Evolutionary conservation across 768 basidiomycete genomes (phyloP).

Genomic region (Mycena latifolia): DNA sequence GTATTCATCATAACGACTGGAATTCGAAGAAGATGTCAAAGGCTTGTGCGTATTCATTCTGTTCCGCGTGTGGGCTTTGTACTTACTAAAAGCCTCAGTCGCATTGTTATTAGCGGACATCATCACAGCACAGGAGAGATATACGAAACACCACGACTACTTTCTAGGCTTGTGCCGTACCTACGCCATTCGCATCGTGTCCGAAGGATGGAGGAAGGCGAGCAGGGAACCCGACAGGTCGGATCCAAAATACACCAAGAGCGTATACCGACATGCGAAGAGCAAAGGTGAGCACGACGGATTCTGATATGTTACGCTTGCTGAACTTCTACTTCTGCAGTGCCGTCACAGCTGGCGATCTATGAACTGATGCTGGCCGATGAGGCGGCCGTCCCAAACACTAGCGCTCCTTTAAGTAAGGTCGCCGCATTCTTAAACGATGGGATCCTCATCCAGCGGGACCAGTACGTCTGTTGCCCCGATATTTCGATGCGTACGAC

Average conservation of each 20-base stretch:
- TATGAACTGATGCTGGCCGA: conserved; percentile 6
- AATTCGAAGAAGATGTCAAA: too few species aligned
- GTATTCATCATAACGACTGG: too few species aligned
- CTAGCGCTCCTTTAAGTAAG: background rate
- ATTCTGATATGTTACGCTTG: background rate
- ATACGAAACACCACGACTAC: background rate
- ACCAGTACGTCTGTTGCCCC: conserved; percentile 25
- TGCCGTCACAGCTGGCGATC: background rate
- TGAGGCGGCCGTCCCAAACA: background rate
- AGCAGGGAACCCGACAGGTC: background rate
- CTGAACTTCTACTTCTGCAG: background rate
- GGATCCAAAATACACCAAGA: background rate
- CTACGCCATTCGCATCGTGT: background rate
- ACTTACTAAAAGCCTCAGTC: too few species aligned
- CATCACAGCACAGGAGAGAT: background rate
- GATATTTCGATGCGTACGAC: too few species aligned
- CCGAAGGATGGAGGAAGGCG: background rate
- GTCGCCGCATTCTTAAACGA: background rate
- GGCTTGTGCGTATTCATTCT: too few species aligned
- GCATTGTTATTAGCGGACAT: background rate
- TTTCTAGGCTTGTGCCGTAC: conserved; percentile 10
- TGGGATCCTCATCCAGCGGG: background rate
- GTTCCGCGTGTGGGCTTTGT: too few species aligned
- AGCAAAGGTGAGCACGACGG: background rate
- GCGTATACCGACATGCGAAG: background rate